Evolutionary conservation across 2,329 filamentous ascomycete genomes (phyloP).

Genomic region (Talaromyces funiculosus): DNA sequence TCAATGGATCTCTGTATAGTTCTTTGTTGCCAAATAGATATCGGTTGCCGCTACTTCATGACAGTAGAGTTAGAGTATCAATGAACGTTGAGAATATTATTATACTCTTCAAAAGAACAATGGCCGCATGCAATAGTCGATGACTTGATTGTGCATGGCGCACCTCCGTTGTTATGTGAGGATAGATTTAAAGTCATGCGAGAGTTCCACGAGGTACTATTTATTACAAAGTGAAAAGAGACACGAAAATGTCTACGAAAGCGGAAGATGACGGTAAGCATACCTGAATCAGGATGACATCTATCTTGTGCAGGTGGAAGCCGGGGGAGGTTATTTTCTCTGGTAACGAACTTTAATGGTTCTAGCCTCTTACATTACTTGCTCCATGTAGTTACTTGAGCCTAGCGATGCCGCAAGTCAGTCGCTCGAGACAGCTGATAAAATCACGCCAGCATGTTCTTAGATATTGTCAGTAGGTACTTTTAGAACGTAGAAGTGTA

Average conservation of each 20-base stretch:
- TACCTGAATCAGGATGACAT: conserved; percentile 13
- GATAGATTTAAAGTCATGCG: conserved; percentile 9
- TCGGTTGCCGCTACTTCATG: not conserved
- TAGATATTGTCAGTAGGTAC: not conserved
- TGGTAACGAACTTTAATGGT: not conserved
- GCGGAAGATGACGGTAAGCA: conserved; percentile 24
- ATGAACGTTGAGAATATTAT: not conserved
- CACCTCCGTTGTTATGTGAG: not conserved
- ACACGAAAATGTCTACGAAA: conserved; percentile 16
- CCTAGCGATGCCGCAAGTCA: not conserved
- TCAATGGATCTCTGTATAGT: not conserved
- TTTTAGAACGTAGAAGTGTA: too few species aligned
- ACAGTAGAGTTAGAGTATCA: not conserved
- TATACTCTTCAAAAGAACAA: not conserved
- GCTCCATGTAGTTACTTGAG: not conserved
- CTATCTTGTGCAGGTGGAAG: conserved; percentile 18
- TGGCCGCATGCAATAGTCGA: not conserved
- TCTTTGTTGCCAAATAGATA: not conserved
- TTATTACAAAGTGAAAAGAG: not conserved
- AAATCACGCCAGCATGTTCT: not conserved
- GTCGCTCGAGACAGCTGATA: conserved; percentile 12
- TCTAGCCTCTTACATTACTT: not conserved
- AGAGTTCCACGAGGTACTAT: conserved; percentile 7
- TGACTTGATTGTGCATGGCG: too few species aligned
- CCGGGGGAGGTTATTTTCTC: not conserved